Evolutionary conservation across 768 basidiomycete genomes (phyloP), one percentile per base, ranked within the genome.

Genomic region (Collybiopsis luxurians): DNA sequence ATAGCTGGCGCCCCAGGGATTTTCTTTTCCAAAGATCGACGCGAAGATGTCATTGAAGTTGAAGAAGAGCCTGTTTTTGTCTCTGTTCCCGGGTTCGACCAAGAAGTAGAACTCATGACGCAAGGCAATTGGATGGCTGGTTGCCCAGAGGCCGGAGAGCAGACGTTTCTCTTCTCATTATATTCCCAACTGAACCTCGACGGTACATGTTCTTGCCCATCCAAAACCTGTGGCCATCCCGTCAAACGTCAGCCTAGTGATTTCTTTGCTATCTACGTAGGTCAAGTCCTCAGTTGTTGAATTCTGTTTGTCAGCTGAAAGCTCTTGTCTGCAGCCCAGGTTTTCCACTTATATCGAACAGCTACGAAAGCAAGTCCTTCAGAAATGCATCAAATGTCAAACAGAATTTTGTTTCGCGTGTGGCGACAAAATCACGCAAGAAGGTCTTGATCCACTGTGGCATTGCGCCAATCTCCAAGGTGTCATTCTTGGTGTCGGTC

Each of bases 101-200:
- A 83, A 55, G 70, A 71, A 17, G 77, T 85, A 30, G 82, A 82
- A 61, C 73, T 95, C 39, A 85, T 96, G 82, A 86, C 86, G 21
- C 90, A 92, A 70, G 92, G 91, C 26, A 87, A 95, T 66, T 97
- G 93, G 93, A 97, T 97, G 95, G 92, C 90, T 68, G 95, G 95
- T 19, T 97, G 95, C 71, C 94, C 95, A 0, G 94, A 96, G 69
- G 92, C 90, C 51, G 86, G 87, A 64, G 94, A 97, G 69, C 94
- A 97, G 66, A 84, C 84, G 57, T 90, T 89, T 72, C 75, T 97
- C 51, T 97, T 97, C 72, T 81, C 85, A 60, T 80, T 94, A 28
- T 95, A 94, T 69, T 81, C 85, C 46, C 80, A 89, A 61, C 77
- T 95, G 51, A 81, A 31, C n/a, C 27, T 43, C 4, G 53, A 45